These are phyloP conservation scores for Monosporozyma servazzii DNA, from an alignment of 805 yeast genomes.

Conservation along the genomic window DNA sequence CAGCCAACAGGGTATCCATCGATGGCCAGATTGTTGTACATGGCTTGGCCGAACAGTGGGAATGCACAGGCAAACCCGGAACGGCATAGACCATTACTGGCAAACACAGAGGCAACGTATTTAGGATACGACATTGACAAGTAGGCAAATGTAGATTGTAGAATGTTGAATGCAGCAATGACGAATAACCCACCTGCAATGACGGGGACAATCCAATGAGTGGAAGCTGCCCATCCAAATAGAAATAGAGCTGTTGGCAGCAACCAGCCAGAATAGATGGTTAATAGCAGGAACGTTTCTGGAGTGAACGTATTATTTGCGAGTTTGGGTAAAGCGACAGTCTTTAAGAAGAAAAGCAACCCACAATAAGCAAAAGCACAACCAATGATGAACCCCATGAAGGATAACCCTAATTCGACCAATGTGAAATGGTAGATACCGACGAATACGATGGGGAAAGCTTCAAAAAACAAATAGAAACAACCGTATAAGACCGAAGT, in stretches of 20 bases:
- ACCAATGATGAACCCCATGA: slow-evolving; percentile 39
- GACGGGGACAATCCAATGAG: slow-evolving; percentile 43
- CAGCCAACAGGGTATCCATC: slow-evolving; percentile 47
- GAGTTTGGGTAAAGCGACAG: slow-evolving; percentile 21
- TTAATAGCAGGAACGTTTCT: slow-evolving; percentile 34
- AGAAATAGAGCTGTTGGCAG: slow-evolving; percentile 38
- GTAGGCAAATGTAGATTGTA: slow-evolving; percentile 44
- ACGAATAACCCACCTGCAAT: slow-evolving; percentile 36
- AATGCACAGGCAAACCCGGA: slow-evolving; percentile 46
- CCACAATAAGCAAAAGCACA: slow-evolving; percentile 28
- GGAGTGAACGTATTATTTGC: slow-evolving; percentile 28
- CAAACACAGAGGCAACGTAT: slow-evolving; percentile 48
- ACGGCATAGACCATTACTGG: slow-evolving; percentile 44
- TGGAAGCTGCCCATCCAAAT: slow-evolving; percentile 42
- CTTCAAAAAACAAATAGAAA: slow-evolving; percentile 49
- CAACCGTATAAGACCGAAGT: slow-evolving; percentile 44
- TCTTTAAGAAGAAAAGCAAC: slow-evolving; percentile 19
- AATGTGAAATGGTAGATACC: slow-evolving; percentile 38
- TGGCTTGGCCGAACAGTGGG: slow-evolving; percentile 53
- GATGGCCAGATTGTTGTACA: slow-evolving; percentile 44
- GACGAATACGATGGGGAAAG: slow-evolving; percentile 46
- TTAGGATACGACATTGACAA: slow-evolving; percentile 40
- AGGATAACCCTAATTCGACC: slow-evolving; percentile 41
- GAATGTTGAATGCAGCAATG: slow-evolving; percentile 35
- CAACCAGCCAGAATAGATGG: slow-evolving; percentile 33